phyloP scores from a whole-genome alignment of 768 basidiomycete genomes.

The Rossbeevera mucosa region DNA sequence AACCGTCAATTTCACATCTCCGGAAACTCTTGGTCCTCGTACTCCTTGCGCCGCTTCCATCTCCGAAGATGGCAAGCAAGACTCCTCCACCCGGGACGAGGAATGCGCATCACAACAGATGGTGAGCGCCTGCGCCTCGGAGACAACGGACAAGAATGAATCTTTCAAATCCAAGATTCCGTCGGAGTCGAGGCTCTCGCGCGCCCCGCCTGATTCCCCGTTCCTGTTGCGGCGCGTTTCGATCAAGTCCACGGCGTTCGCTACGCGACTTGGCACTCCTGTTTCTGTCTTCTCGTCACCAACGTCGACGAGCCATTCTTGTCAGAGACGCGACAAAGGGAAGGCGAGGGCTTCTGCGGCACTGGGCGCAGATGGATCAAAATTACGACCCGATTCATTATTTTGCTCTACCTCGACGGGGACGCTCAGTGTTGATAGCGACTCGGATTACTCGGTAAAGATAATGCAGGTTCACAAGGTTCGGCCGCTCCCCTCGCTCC shows the following conservation, averaged over 20 bases:
- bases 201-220: not conserved
- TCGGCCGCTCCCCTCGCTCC: conserved; percentile 10
- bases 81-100: not conserved
- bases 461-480: not conserved
- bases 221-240: not conserved
- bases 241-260: conserved; percentile 9
- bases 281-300: not conserved
- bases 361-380: not conserved
- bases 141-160: not conserved
- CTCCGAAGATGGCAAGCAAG: not conserved
- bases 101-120: not conserved
- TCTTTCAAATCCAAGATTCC: conserved; percentile 10
- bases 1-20: not conserved
- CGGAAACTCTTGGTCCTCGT: not conserved
- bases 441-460: conserved; percentile 5
- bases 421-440: not conserved
- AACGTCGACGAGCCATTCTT: not conserved
- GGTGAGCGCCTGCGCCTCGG: not conserved
- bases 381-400: not conserved
- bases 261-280: conserved; percentile 9
- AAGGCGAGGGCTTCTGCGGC: conserved; percentile 6
- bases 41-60: conserved; percentile 2
- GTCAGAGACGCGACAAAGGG: conserved; percentile 8
- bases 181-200: conserved; percentile 3
- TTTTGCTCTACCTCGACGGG: not conserved